Evolutionary conservation across 2,329 filamentous ascomycete genomes (phyloP).

Genomic region (Fusarium compactum): DNA sequence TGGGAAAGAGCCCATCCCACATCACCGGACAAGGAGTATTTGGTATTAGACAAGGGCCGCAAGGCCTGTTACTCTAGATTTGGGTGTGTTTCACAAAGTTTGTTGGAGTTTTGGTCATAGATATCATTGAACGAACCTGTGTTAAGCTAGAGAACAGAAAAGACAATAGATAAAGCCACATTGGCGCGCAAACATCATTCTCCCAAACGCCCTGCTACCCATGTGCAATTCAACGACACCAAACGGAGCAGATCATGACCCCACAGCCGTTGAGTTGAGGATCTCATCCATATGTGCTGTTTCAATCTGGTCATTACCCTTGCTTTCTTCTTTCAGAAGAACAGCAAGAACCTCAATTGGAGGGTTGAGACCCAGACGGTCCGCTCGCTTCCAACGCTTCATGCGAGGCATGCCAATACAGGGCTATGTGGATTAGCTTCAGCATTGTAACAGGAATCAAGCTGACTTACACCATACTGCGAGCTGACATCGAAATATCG

Average conservation of each 20-base stretch:
- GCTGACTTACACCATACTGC: conserved; percentile 87
- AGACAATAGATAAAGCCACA: conserved; percentile 35
- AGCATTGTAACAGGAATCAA: not conserved
- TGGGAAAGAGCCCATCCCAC: conserved; percentile 71
- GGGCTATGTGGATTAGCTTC: conserved; percentile 62
- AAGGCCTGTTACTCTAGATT: conserved; percentile 19
- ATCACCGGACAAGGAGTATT: conserved; percentile 92
- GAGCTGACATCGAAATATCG: conserved; percentile 92
- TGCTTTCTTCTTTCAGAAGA: conserved; percentile 76
- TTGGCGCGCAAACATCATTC: conserved; percentile 29
- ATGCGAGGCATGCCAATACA: conserved; percentile 86
- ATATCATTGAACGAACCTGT: conserved; percentile 21
- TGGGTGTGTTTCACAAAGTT: conserved; percentile 6
- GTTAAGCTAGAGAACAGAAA: conserved; percentile 27
- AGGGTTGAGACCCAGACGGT: conserved; percentile 84
- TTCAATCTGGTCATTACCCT: conserved; percentile 66
- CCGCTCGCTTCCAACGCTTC: conserved; percentile 89
- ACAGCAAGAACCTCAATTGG: conserved; percentile 92
- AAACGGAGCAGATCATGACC: conserved; percentile 44
- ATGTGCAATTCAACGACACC: conserved; percentile 18
- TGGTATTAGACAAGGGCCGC: conserved; percentile 76
- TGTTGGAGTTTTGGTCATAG: conserved; percentile 35
- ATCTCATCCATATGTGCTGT: conserved; percentile 80
- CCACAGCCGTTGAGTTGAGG: conserved; percentile 62
- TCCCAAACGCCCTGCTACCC: conserved; percentile 42